Evolutionary conservation across 1,284 basidiomycete species (phyloP), one percentile per base, ranked within the genome.

Genomic region (Mycena sp.): DNA sequence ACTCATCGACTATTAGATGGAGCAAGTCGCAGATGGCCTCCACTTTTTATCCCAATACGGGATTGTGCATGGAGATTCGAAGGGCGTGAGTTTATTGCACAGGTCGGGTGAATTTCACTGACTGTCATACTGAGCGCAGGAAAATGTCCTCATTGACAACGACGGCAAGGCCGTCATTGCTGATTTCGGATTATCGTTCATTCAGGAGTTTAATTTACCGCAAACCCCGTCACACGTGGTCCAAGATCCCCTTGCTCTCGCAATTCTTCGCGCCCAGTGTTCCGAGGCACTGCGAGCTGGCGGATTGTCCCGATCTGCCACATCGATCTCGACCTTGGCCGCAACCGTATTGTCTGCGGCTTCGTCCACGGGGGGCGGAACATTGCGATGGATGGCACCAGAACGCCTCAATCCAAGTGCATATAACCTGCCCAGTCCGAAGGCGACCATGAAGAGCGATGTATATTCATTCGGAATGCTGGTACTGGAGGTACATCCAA

Each of bases 401-500:
- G 73, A 75, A 44, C 61, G 68, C 5, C 61, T 73, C 2, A 21
- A 52, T 6, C 68, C 72, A 16, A 70, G 69, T 23, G 55, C 48
- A 0, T 68, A 61, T 52, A 61, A 57, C 14, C 51, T 45, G 11
- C 25, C 12, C 6, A 61, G 38, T 17, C 53, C 67, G 1, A 35
- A 43, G 17, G 58, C 71, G 0, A 75, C 73, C 6, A 71, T 70
- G 46, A 41, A 62, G 17, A 75, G 71, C 40, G 74, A 75, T 43
- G 53, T 75, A 3, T 75, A 69, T 28, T 65, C 71, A 0, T 70
- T 73, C 26, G 73, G 68, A 11, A 74, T 75, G 72, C 46, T 71
- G 7, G 61, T 75, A 6, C 72, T 72, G 37, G 73, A 74, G 63
- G 73, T 71, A 50, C 28, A 29, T 10, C 40, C 37, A 4, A 19